Evolutionary conservation across 75 land plant species (phyloP), one percentile per base, ranked within the genome.

Genomic region (Isoetes taiwanensis): DNA sequence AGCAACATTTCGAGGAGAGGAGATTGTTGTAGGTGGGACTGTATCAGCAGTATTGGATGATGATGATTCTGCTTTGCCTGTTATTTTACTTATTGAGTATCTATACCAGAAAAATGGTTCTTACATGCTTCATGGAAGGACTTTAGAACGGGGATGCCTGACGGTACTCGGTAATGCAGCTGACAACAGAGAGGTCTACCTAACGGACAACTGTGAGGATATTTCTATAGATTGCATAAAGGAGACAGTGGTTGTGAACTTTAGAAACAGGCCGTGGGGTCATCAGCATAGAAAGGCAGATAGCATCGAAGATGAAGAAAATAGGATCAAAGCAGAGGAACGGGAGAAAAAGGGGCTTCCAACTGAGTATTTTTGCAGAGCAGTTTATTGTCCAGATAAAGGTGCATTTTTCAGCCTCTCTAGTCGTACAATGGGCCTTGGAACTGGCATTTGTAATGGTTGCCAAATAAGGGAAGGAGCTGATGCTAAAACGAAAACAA

Each of bases 151-250:
- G 46, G 83, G 83, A 26, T 62, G 48, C 33, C 56, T 73, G 33
- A 93, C 98, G 30, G 71, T 93, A 35, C 69, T 93, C 25, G 98
- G 90, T 32, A 81, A 87, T 64, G 73, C 90, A 33, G 78, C 83
- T 8, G 71, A 77, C 54, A 76, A 79, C 10, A 68, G 85, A 20
- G 90, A 84, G 62, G 68, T 93, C 10, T 93, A 87, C 52, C 40
- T 87, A 69, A 88, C 84, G 16, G 78, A 80, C 56, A 63, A 74
- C 11, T 93, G 98, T 52, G 20, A 65, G 28, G 81, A 84, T 21
- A 69, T 81, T 50, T 78, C 77, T 34, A 30, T 93, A 23, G 64
- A 34, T 5, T 79, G 67, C 31, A 52, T 87, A 1, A 81, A 72
- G 54, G 64, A 75, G 26, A 42, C 59, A 1, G 69, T 80, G 12